Evolutionary conservation across 177 flowering plant genomes (phyloP), one percentile per base, ranked within the genome.

Genomic region (Vitis hybrid): DNA sequence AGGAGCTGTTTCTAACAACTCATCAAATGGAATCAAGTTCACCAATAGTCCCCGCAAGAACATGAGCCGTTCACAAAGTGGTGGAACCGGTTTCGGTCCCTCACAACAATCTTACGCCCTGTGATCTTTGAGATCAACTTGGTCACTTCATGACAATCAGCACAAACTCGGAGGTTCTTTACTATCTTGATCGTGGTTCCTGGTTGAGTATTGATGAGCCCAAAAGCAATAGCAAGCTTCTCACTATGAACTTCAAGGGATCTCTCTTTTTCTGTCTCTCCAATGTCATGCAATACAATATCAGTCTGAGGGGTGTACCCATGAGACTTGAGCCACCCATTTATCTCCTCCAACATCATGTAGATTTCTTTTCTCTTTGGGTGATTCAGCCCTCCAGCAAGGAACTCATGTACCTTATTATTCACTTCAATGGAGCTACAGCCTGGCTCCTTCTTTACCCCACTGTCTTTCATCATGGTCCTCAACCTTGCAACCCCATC

Each of bases 51-150:
- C 8, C 88, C 83, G 67, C 97, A 91, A 56, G 96, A 89, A 70
- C 94, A 91, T 13, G 73, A 80, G 12, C 93, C 94, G 73, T 84
- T 75, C 23, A 63, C 84, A 76, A 88, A 92, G 78, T 88, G 97
- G 77, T 93, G 93, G 69, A 93, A 93, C 48, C 98, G 78, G 62
- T 83, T 91, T n/a, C 93, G 79, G 70, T 91, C 98, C 78, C 93
- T 85, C 76, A 90, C 86, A 17, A 93, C 79, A 55, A 93, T 91
- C 77, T 76, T 91, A 4, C 95, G 83, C n/a, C 92, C 85, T 2
- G 92, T 89, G 69, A 89, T 84, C 74, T 86, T 82, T 3, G 97
- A 93, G 14, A 89, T 84, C 71, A 91, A 70, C 85, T 93, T 91
- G 13, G 77, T 78, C 60, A 80, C 97, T 11, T 76, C 80, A 70